These are phyloP conservation scores for Botryotinia narcissicola DNA, from an alignment of 2,329 filamentous ascomycete species.

Conservation along the genomic window DNA sequence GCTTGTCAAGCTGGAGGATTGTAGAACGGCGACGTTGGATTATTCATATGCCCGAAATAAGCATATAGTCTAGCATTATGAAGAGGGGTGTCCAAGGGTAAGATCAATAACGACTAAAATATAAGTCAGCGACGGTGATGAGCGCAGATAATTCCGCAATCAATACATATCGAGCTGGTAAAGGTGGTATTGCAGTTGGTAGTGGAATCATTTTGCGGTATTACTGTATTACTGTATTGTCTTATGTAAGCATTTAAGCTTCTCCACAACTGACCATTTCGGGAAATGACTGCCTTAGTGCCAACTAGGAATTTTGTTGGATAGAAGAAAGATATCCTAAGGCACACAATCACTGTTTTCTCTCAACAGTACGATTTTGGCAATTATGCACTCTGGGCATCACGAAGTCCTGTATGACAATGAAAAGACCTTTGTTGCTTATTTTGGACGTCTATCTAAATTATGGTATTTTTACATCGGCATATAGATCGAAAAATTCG, in stretches of 20 bases:
- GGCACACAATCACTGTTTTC: background rate
- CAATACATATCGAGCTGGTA: background rate
- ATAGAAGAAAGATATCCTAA: background rate
- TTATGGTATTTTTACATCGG: background rate
- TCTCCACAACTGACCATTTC: background rate
- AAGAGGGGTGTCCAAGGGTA: background rate
- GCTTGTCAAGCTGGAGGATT: background rate
- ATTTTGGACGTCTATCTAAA: background rate
- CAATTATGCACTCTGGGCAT: background rate
- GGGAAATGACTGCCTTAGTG: background rate
- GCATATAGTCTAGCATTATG: background rate
- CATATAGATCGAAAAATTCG: background rate
- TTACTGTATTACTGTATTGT: background rate
- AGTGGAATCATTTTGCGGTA: background rate
- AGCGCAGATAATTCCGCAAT: background rate
- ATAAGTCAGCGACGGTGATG: background rate
- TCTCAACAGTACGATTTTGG: background rate
- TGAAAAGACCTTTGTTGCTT: background rate
- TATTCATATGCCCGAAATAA: background rate
- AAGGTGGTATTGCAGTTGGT: background rate
- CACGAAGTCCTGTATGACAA: background rate
- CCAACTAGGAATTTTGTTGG: background rate
- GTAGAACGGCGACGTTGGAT: background rate
- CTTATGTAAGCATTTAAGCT: background rate
- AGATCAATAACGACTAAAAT: background rate